Percentiles rank a stretch among this genome's conserved stretches.
These are phyloP conservation scores for Russula sp. DNA, from an alignment of 768 basidiomycete species.

Conservation along the genomic window DNA sequence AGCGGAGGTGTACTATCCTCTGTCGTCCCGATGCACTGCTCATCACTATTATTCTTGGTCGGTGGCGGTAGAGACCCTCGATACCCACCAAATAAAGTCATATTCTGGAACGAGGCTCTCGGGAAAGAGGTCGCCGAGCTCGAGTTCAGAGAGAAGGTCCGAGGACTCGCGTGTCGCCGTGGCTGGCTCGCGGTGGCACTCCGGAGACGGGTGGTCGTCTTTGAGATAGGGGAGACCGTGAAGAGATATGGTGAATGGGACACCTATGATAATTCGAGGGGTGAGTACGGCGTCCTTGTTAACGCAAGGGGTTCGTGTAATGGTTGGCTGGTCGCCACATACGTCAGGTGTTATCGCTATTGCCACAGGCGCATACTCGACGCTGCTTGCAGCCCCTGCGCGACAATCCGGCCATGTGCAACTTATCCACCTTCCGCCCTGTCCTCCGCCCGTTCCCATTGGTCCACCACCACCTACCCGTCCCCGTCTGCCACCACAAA, in stretches of 20 bases:
- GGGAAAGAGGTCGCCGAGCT: slow-evolving; percentile 79
- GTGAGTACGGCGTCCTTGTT: slow-evolving; percentile 34
- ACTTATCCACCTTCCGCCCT: slow-evolving; percentile 76
- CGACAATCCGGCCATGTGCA: slow-evolving; percentile 86
- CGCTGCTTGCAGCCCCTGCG: slow-evolving; percentile 79
- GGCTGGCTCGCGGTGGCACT: slow-evolving; percentile 82
- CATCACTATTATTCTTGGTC: slow-evolving; percentile 77
- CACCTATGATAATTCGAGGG: slow-evolving; percentile 79
- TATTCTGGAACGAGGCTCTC: slow-evolving; percentile 79
- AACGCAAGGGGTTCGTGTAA: background rate
- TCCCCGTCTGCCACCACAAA: slow-evolving; percentile 46
- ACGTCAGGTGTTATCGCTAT: slow-evolving; percentile 67
- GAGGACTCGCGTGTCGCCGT: slow-evolving; percentile 71
- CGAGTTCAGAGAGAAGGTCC: slow-evolving; percentile 79
- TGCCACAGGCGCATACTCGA: slow-evolving; percentile 69
- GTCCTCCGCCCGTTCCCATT: slow-evolving; percentile 48
- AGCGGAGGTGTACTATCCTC: slow-evolving; percentile 71
- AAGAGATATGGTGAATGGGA: slow-evolving; percentile 72
- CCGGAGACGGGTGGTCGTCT: slow-evolving; percentile 71
- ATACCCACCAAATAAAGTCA: slow-evolving; percentile 88
- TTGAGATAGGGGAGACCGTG: slow-evolving; percentile 57
- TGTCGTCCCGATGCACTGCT: slow-evolving; percentile 70
- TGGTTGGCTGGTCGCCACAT: background rate
- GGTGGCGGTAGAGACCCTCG: slow-evolving; percentile 84
- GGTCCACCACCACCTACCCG: slow-evolving; percentile 49